Conservation (phyloP, 169 alveolate genomes). For the Eimeria sp. region DNA sequence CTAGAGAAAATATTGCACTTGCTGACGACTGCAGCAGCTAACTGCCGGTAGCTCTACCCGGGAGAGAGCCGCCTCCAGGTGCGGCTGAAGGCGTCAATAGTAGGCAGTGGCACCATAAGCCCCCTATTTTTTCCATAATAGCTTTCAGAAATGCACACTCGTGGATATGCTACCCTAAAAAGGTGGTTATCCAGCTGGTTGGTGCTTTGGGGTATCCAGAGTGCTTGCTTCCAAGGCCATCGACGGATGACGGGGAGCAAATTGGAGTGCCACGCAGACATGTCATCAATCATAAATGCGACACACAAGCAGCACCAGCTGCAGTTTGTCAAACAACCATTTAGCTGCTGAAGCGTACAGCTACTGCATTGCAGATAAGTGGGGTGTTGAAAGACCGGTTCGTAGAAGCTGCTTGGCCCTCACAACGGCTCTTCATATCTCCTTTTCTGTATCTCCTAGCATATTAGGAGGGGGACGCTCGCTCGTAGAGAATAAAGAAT, state of each 20-base stretch:
- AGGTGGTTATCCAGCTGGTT: not conserved
- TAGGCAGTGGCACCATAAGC: conserved; percentile 55
- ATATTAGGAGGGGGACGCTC: too few relatives aligned
- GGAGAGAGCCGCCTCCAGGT: conserved; percentile 51
- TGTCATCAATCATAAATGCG: not conserved
- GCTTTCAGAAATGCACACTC: not conserved
- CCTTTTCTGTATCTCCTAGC: not conserved
- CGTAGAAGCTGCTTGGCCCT: not conserved
- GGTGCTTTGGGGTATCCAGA: not conserved
- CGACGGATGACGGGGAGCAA: not conserved
- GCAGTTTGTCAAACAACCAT: not conserved
- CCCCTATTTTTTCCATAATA: not conserved
- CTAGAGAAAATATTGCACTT: not conserved
- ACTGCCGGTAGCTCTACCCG: not conserved
- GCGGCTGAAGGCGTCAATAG: conserved; percentile 44
- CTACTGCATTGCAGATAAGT: not conserved
- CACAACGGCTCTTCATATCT: not conserved
- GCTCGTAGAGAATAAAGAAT: not conserved
- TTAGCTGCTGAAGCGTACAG: not conserved
- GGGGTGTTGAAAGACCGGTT: not conserved
- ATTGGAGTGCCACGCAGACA: not conserved
- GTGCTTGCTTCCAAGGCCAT: conserved; percentile 9
- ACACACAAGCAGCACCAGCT: not conserved
- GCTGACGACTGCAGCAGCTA: not conserved
- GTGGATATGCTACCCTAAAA: not conserved